Percentiles rank a stretch among this genome's conserved stretches.
Evolutionary conservation across 1,284 basidiomycete species (phyloP).

Genomic region (Peniophora sp.): DNA sequence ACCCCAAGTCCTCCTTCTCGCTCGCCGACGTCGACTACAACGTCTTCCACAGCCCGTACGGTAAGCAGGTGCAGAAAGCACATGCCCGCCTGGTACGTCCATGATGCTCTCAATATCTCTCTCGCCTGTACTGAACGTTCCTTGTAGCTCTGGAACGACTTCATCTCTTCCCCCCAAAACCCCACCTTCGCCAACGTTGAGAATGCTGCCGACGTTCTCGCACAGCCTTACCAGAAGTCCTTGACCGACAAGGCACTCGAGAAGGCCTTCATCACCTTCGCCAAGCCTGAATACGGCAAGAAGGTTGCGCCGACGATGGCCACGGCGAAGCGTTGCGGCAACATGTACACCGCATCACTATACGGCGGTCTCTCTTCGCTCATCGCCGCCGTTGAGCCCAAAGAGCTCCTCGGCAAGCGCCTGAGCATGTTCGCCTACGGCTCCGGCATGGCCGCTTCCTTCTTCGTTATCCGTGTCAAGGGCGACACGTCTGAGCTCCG

Average conservation of each 20-base stretch:
- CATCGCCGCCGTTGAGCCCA: constrained; percentile 61
- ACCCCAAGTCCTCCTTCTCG: constrained; percentile 46
- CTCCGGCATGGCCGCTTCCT: constrained; percentile 84
- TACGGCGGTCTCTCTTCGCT: constrained; percentile 90
- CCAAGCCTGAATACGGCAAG: constrained; percentile 55
- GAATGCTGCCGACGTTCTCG: constrained; percentile 52
- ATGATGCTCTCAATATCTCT: background rate
- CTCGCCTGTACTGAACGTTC: background rate
- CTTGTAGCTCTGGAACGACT: constrained; percentile 72
- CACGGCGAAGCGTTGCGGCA: constrained; percentile 79
- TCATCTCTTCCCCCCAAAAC: constrained; percentile 61
- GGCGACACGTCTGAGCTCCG: constrained; percentile 80
- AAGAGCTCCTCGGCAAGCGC: constrained; percentile 69
- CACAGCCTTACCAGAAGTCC: constrained; percentile 54
- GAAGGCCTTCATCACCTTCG: constrained; percentile 72
- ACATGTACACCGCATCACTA: constrained; percentile 98
- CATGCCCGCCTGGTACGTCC: constrained; percentile 71
- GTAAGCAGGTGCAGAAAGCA: constrained; percentile 97
- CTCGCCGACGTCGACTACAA: constrained; percentile 83
- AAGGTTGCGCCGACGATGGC: constrained; percentile 66
- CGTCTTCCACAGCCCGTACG: constrained; percentile 93
- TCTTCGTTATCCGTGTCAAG: constrained; percentile 83
- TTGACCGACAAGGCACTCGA: constrained; percentile 87
- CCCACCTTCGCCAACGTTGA: constrained; percentile 64
- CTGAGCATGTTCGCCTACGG: constrained; percentile 94